These are phyloP conservation scores for Linnemannia elongata DNA, from an alignment of 192 early-diverging fungal species.

Conservation along the genomic window DNA sequence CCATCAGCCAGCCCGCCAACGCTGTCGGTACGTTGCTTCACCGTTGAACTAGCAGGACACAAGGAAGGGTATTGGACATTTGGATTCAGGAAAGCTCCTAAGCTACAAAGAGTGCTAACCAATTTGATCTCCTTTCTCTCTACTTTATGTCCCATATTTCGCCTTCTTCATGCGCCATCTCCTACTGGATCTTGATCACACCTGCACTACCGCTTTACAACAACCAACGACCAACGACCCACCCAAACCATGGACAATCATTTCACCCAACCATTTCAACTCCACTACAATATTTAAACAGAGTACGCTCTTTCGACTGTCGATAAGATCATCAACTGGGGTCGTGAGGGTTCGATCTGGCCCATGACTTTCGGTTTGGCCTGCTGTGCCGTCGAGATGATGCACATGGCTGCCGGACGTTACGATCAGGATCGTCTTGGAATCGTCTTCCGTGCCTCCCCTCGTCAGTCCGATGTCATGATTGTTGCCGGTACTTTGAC, in stretches of 20 bases:
- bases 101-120: background rate
- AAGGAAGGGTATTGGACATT: background rate
- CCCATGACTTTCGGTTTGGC: slow-evolving; percentile 83
- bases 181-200: background rate
- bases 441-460: slow-evolving; percentile 97
- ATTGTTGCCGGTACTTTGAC: slow-evolving; percentile 98
- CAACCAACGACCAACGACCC: background rate
- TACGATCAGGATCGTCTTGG: slow-evolving; percentile 99
- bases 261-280: background rate
- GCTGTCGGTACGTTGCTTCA: slow-evolving; percentile 46
- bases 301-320: slow-evolving; percentile 92
- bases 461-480: slow-evolving; percentile 98
- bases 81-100: background rate
- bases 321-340: slow-evolving; percentile 94
- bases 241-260: background rate
- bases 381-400: slow-evolving; percentile 98
- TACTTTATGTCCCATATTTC: background rate
- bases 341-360: slow-evolving; percentile 92
- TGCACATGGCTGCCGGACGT: slow-evolving; percentile 96
- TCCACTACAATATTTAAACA: slow-evolving; percentile 17
- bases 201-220: background rate
- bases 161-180: background rate
- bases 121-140: background rate
- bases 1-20: slow-evolving; percentile 49
- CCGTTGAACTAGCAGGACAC: background rate